phyloP scores from a whole-genome alignment of 140 eudicot genomes.

The Cichorium intybus region DNA sequence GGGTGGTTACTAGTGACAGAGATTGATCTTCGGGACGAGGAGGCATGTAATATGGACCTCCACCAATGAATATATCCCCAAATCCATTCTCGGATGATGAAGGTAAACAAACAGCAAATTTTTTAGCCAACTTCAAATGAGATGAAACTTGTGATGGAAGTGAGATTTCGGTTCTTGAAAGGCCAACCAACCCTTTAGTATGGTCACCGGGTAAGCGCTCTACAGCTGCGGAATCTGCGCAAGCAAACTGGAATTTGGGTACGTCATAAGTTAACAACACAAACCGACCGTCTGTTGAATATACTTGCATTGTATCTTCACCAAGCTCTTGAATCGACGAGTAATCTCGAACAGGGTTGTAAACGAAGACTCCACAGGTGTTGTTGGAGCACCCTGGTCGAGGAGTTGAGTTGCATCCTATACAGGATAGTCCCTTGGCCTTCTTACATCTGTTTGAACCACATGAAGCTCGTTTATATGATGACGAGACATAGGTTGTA shows the following conservation, averaged over 20 bases:
- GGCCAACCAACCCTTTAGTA: slow-evolving; percentile 44
- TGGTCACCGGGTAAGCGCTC: slow-evolving; percentile 22
- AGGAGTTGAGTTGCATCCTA: no score
- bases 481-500: slow-evolving; percentile 14
- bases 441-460: slow-evolving; percentile 31
- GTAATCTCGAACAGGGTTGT: no score
- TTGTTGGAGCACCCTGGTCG: no score
- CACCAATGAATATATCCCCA: no score
- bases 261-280: neutral
- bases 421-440: no score
- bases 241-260: slow-evolving; percentile 26
- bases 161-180: slow-evolving; percentile 21
- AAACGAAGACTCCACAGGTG: no score
- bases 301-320: no score
- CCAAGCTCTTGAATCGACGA: no score
- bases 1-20: slow-evolving; percentile 32
- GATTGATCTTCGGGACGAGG: no score
- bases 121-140: slow-evolving; percentile 23
- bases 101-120: slow-evolving; percentile 44
- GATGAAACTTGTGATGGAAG: slow-evolving; percentile 23
- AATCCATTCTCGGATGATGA: slow-evolving; percentile 17
- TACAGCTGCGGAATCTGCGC: neutral
- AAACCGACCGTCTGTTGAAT: no score
- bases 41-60: no score
- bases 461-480: slow-evolving; percentile 29